phyloP scores from a whole-genome alignment of 2,329 filamentous ascomycete genomes.

The Lachnellula arida region DNA sequence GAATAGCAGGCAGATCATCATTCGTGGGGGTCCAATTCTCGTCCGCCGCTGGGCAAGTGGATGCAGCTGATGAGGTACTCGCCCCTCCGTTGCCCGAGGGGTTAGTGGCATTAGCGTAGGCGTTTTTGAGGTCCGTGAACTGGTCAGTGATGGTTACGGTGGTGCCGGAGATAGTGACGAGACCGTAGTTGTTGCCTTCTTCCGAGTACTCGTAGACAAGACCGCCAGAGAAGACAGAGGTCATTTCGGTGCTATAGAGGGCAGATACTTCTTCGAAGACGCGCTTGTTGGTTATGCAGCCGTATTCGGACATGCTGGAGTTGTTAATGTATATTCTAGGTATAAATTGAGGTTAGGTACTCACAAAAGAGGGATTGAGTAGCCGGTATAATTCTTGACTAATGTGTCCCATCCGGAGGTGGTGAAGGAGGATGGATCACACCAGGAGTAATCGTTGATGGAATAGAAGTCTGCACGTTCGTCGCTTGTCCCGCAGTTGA shows the following conservation, averaged over 20 bases:
- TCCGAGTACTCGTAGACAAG: conserved; percentile 92
- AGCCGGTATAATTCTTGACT: conserved; percentile 62
- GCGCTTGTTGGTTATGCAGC: conserved; percentile 77
- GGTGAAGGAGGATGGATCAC: conserved; percentile 53
- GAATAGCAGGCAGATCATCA: conserved; percentile 44
- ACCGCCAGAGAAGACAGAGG: conserved; percentile 84
- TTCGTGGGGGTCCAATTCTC: conserved; percentile 44
- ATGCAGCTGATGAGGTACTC: conserved; percentile 32
- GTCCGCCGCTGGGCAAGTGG: conserved; percentile 42
- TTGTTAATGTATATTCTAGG: not conserved
- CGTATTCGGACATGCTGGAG: conserved; percentile 72
- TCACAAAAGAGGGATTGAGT: conserved; percentile 57
- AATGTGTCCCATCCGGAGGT: conserved; percentile 64
- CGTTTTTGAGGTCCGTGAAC: conserved; percentile 44
- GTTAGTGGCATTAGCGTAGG: conserved; percentile 39
- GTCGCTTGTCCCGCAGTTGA: conserved; percentile 67
- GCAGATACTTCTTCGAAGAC: conserved; percentile 74
- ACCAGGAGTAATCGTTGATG: conserved; percentile 65
- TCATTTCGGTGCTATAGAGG: conserved; percentile 82
- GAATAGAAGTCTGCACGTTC: conserved; percentile 64
- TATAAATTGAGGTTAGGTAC: not conserved
- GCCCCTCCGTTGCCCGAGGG: conserved; percentile 50
- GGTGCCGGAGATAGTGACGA: conserved; percentile 29
- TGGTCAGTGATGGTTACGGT: conserved; percentile 40
- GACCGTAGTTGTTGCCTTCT: conserved; percentile 72